These are phyloP conservation scores for Pleurotus platypus DNA, from an alignment of 768 basidiomycete species.

Conservation along the genomic window DNA sequence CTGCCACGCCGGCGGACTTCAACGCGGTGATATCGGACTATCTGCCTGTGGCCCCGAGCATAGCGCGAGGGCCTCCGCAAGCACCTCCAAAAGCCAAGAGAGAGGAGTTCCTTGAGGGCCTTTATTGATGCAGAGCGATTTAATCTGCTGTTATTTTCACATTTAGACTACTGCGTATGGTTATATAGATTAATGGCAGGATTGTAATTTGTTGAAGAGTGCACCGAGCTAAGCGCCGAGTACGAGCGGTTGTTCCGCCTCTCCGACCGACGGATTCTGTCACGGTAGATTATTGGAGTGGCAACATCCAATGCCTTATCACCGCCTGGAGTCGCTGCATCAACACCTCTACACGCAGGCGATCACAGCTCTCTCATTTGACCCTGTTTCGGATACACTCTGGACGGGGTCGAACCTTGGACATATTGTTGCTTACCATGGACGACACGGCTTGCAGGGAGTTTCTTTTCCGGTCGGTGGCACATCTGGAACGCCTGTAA, in stretches of 20 bases:
- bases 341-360: conserved; percentile 38
- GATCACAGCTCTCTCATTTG: conserved; percentile 79
- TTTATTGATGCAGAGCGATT: conserved; percentile 23
- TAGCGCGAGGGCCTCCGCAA: conserved; percentile 10
- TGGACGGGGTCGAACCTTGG: conserved; percentile 83
- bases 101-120: conserved; percentile 37
- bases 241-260: no score
- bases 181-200: not conserved
- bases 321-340: conserved; percentile 29
- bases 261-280: no score
- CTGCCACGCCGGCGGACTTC: conserved; percentile 52
- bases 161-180: not conserved
- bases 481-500: conserved; percentile 47
- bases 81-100: conserved; percentile 15
- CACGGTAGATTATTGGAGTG: no score
- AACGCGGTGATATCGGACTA: conserved; percentile 78
- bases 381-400: conserved; percentile 85
- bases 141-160: no score
- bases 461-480: conserved; percentile 75
- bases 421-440: conserved; percentile 64
- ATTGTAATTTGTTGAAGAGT: no score
- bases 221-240: no score
- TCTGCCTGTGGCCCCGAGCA: conserved; percentile 35
- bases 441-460: conserved; percentile 58
- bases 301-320: conserved; percentile 17